Evolutionary conservation across 768 basidiomycete genomes (phyloP).

Genomic region (Pilatotrama ljubarskyi): DNA sequence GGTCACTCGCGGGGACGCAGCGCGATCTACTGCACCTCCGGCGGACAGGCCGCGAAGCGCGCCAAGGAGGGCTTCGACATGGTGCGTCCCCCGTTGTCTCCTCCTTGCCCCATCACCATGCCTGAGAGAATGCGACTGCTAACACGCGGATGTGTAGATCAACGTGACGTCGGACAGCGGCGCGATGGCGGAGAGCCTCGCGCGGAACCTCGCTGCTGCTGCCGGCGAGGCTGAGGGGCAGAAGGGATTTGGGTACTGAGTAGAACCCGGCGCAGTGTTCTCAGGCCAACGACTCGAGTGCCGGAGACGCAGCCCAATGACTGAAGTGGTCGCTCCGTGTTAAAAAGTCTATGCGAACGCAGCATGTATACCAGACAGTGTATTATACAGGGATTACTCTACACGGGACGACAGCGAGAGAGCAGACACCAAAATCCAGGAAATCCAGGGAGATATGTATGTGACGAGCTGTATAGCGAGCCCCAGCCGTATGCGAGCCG

Average conservation of each 20-base stretch:
- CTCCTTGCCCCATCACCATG: not conserved
- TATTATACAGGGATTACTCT: slow-evolving; percentile 6
- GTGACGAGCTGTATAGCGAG: not conserved
- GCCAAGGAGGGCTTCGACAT: slow-evolving; percentile 56
- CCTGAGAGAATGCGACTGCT: not conserved
- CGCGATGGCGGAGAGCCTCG: slow-evolving; percentile 40
- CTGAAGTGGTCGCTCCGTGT: no score
- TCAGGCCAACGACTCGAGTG: no score
- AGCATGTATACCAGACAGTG: not conserved
- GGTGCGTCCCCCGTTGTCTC: slow-evolving; percentile 20
- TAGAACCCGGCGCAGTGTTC: no score
- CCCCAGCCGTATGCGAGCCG: not conserved
- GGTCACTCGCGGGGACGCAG: slow-evolving; percentile 27
- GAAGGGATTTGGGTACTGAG: slow-evolving; percentile 12
- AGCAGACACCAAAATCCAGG: not conserved
- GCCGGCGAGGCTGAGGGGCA: slow-evolving; percentile 17
- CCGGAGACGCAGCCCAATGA: no score
- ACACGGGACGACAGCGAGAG: not conserved
- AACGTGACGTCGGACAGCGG: slow-evolving; percentile 48
- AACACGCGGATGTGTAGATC: slow-evolving; percentile 36
- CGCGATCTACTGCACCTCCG: slow-evolving; percentile 50
- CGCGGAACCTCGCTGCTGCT: slow-evolving; percentile 22
- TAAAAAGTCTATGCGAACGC: not conserved
- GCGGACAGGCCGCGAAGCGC: slow-evolving; percentile 44
- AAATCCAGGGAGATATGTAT: not conserved